Conservation (phyloP, 2,329 filamentous ascomycete genomes). For the Akanthomyces dipterigenus region DNA sequence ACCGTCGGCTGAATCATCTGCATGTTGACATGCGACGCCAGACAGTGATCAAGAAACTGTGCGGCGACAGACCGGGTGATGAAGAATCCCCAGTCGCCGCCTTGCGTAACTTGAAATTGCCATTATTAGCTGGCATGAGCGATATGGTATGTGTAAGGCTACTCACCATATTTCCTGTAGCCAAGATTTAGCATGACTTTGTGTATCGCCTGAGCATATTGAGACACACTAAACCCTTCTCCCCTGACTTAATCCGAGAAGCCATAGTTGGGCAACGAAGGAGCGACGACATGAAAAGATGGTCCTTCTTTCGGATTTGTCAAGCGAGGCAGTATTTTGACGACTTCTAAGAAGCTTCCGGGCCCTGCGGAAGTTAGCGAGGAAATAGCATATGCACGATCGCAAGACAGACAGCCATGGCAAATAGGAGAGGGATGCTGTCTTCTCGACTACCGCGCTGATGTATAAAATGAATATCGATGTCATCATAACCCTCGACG, state of each 20-base stretch:
- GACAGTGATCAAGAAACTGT: slow-evolving; percentile 50
- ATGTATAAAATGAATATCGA: slow-evolving; percentile 60
- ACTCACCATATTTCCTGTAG: slow-evolving; percentile 34
- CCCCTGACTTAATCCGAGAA: slow-evolving; percentile 25
- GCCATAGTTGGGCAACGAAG: slow-evolving; percentile 49
- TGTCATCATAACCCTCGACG: slow-evolving; percentile 50
- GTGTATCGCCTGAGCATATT: slow-evolving; percentile 50
- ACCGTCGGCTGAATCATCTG: slow-evolving; percentile 26
- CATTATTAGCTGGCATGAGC: background rate
- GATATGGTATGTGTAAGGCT: background rate
- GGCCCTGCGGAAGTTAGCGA: slow-evolving; percentile 39
- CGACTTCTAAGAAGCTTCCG: slow-evolving; percentile 61
- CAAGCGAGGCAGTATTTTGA: slow-evolving; percentile 51
- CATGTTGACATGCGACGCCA: slow-evolving; percentile 44
- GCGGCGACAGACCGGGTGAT: slow-evolving; percentile 55
- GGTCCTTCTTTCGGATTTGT: slow-evolving; percentile 25
- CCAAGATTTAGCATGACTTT: slow-evolving; percentile 63
- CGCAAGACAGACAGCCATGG: slow-evolving; percentile 48
- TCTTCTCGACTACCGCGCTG: slow-evolving; percentile 41
- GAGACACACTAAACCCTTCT: slow-evolving; percentile 25
- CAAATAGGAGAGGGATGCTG: slow-evolving; percentile 60
- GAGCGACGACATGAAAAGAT: slow-evolving; percentile 51
- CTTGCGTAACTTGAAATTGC: slow-evolving; percentile 37
- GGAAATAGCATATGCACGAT: background rate
- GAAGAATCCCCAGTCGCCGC: slow-evolving; percentile 62